A percentile compares a stretch with the other conserved stretches of the same genome.
Conservation (phyloP, 352 stramenopile genomes). For the Globisporangium alternatum region DNA sequence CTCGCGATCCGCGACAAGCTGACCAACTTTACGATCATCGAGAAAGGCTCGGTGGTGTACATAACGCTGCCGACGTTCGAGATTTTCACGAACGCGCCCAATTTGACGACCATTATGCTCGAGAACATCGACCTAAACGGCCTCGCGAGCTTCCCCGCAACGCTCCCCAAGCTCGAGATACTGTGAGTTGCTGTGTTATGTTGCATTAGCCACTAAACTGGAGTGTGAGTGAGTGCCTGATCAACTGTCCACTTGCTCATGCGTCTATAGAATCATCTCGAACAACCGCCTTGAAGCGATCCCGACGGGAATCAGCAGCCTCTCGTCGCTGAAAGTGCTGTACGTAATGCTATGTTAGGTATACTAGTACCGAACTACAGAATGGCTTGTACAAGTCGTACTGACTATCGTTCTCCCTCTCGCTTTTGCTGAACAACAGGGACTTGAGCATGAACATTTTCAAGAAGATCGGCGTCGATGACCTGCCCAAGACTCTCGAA, state of each 20-base stretch:
- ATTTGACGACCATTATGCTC: conserved; percentile 30
- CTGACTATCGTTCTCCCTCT: background rate
- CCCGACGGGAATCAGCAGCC: conserved; percentile 18
- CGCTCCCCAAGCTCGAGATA: conserved; percentile 25
- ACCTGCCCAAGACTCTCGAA: conserved; percentile 17
- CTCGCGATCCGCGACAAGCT: conserved; percentile 38
- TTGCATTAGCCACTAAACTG: background rate
- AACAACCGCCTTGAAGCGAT: conserved; percentile 20
- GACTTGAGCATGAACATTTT: conserved; percentile 27
- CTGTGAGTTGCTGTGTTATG: conserved; percentile 22
- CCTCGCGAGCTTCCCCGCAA: conserved; percentile 23
- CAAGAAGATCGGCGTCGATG: conserved; percentile 13
- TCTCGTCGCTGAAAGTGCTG: conserved; percentile 20
- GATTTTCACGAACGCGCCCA: conserved; percentile 24
- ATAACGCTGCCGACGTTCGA: conserved; percentile 17
- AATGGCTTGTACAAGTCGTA: background rate
- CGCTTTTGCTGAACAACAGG: conserved; percentile 1
- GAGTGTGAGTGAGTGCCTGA: background rate
- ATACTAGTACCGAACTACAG: background rate
- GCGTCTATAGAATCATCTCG: conserved; percentile 16
- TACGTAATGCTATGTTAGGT: conserved; percentile 7
- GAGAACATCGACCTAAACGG: conserved; percentile 38
- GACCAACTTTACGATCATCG: conserved; percentile 23
- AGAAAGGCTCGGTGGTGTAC: conserved; percentile 23
- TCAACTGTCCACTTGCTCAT: background rate